Percentiles rank a stretch among this genome's conserved stretches.
Evolutionary conservation across 2,329 filamentous ascomycete genomes (phyloP).

Genomic region (Elsinoe necatrix): DNA sequence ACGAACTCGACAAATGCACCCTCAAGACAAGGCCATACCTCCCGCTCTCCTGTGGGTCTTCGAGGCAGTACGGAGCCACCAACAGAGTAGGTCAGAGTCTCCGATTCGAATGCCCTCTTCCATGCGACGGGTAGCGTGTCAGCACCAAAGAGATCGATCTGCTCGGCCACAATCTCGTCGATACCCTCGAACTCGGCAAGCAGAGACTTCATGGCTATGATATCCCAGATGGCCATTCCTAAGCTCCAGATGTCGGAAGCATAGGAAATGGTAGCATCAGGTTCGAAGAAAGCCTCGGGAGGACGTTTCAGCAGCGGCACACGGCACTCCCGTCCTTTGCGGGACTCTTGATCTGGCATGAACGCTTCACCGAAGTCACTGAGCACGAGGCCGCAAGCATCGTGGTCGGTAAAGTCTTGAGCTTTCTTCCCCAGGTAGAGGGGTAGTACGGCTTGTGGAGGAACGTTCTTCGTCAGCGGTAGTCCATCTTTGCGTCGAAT

Average conservation of each 20-base stretch:
- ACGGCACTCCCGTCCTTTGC: not conserved
- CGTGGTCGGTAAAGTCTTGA: not conserved
- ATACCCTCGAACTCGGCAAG: not conserved
- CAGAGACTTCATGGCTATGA: not conserved
- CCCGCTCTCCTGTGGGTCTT: not conserved
- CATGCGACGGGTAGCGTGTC: not conserved
- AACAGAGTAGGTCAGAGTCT: not conserved
- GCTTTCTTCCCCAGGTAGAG: not conserved
- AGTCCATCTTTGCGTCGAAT: not conserved
- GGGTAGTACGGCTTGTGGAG: not conserved
- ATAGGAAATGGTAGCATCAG: not conserved
- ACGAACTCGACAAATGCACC: not conserved
- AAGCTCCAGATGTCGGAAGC: not conserved
- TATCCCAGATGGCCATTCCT: not conserved
- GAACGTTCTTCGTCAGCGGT: not conserved
- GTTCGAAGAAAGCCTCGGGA: constrained; percentile 1
- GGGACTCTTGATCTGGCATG: not conserved
- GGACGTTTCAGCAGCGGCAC: not conserved
- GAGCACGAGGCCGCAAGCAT: not conserved
- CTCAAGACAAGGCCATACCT: not conserved
- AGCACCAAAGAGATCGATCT: not conserved
- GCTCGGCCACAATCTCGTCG: constrained; percentile 1
- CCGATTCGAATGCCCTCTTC: not conserved
- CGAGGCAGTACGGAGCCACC: not conserved
- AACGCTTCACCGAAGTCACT: constrained; percentile 6